phyloP scores from a whole-genome alignment of 1,284 basidiomycete genomes.

The Tilletia walkeri region DNA sequence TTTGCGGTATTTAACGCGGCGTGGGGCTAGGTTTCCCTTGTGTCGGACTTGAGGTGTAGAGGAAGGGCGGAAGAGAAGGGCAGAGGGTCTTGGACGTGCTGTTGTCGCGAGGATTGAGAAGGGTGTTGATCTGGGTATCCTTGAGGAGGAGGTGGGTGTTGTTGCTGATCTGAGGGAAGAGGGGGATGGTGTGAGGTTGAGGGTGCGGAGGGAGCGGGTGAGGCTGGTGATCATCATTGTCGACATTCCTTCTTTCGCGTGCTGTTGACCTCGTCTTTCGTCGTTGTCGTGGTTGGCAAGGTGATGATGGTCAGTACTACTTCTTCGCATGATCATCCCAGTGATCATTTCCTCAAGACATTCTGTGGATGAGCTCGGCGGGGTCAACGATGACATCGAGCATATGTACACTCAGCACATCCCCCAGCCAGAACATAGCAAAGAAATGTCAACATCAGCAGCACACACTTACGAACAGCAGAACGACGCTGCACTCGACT shows the following conservation, averaged over 20 bases:
- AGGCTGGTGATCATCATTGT: neutral
- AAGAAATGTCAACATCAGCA: neutral
- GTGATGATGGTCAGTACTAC: too few species aligned
- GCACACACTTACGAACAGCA: constrained; percentile 44
- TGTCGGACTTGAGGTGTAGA: constrained; percentile 52
- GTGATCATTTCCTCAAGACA: too few species aligned
- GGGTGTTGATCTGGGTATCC: neutral
- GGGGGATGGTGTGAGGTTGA: neutral
- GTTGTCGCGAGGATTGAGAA: constrained; percentile 13
- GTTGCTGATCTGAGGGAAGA: neutral
- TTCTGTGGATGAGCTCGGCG: constrained; percentile 8
- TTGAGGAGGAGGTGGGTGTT: constrained; percentile 7
- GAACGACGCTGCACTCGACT: constrained; percentile 48
- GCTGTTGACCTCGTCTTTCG: neutral
- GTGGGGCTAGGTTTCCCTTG: constrained; percentile 72
- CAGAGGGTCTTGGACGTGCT: constrained; percentile 7
- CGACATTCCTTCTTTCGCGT: neutral
- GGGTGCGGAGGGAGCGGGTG: neutral
- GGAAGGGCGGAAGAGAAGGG: neutral
- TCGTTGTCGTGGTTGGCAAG: too few species aligned
- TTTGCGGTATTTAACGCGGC: constrained; percentile 76
- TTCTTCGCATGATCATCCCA: too few species aligned
- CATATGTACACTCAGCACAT: neutral
- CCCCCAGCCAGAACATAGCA: neutral
- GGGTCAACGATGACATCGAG: constrained; percentile 3